These are phyloP conservation scores for Triticum monococcum DNA, from an alignment of 176 grass and related monocot species.

Conservation along the genomic window DNA sequence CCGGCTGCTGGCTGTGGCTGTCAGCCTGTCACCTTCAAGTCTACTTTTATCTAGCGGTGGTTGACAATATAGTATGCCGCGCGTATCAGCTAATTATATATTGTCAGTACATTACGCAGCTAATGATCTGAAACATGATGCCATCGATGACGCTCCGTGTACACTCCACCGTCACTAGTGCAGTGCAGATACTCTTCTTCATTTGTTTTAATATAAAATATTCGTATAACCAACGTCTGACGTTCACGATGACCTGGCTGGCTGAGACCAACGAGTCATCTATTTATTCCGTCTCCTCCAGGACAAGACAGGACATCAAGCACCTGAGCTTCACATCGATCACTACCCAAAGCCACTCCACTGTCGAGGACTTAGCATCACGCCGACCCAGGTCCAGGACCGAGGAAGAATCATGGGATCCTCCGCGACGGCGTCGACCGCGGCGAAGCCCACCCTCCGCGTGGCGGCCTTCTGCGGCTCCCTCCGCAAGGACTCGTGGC, in stretches of 20 bases:
- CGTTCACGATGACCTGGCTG: neutral
- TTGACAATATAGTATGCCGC: too few species aligned
- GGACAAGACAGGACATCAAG: neutral
- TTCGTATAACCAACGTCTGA: neutral
- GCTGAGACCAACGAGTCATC: neutral
- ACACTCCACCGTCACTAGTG: too few species aligned
- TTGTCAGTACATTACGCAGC: neutral
- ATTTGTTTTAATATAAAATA: neutral
- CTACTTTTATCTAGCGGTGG: too few species aligned
- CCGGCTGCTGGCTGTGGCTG: too few species aligned
- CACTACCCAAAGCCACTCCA: neutral
- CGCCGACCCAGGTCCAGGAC: too few species aligned
- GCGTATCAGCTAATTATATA: neutral
- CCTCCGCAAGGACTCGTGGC: conserved; percentile 74
- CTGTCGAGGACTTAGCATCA: too few species aligned
- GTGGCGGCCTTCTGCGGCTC: conserved; percentile 78
- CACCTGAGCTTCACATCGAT: neutral
- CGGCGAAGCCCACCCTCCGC: conserved; percentile 37
- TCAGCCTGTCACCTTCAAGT: too few species aligned
- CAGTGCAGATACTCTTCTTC: neutral
- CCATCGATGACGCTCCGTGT: neutral
- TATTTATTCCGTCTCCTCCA: neutral
- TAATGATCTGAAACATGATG: neutral
- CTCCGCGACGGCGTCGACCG: neutral
- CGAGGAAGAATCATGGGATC: conserved; percentile 18